Base-by-base conservation (phyloP, 164 flowering plant species). In the Stephania japonica region DNA sequence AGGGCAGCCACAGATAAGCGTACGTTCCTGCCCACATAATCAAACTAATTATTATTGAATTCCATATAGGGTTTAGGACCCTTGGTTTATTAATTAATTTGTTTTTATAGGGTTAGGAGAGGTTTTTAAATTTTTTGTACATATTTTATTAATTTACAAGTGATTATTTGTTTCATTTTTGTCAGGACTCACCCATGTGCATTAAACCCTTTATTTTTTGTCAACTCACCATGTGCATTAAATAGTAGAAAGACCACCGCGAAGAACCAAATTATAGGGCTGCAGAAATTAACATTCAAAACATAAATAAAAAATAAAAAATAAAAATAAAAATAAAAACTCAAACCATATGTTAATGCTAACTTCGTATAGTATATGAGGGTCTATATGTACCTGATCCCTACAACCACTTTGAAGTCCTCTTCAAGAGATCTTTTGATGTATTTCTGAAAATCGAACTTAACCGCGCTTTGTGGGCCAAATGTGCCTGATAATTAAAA, bases 341-440 rank as follows among this genome's bases (percentile, higher is more conserved):
- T n/a, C n/a, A n/a, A n/a, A n/a, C n/a, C n/a, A n/a, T n/a, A n/a
- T n/a, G n/a, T n/a, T n/a, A n/a, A n/a, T n/a, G n/a, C 38, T 32
- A 32, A 32, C 2, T 32, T 32, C 13, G 4, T 47, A 9, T 47
- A 16, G 9, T 47, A 7, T 11, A 47, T 9, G 13, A 24, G 10
- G 42, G 32, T 8, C 4, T 1, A 72, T 68, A 9, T 6, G 5
- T 10, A 92, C 97, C 91, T 92, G 76, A 92, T 90, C 2, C 90
- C 89, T 5, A 92, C 96, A 2, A 92, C 98, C 5, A 85, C 89
- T 67, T 92, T 90, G 89, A 92, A 92, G 78, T 92, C 98, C 70
- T 90, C 98, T 75, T 92, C 98, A 0, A 92, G 83, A 7, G 98
- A 90, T 83, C 94, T 81, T 0, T 87, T 87, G 72, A 91, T 91